Conservation (phyloP, 495 filamentous ascomycete genomes). For the Geopyxis carbonaria region DNA sequence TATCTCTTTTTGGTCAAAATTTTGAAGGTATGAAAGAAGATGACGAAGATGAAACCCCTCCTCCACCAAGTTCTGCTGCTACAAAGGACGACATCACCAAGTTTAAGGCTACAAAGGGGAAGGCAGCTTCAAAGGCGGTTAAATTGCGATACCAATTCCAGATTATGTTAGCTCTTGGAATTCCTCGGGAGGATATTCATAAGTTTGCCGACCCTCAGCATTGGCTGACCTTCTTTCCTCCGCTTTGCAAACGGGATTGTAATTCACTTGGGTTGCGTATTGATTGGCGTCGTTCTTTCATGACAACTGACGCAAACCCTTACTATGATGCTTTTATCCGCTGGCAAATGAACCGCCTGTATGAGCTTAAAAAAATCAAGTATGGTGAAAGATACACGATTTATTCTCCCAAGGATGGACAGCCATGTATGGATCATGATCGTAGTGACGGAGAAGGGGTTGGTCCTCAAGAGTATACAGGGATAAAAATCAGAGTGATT, state of each 20-base stretch:
- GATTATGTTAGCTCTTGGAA: constrained; percentile 72
- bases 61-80: constrained; percentile 24
- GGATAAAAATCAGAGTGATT: constrained; percentile 71
- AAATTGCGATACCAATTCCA: constrained; percentile 79
- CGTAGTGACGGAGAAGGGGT: constrained; percentile 81
- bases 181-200: constrained; percentile 74
- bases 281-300: constrained; percentile 81
- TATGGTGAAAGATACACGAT: constrained; percentile 91
- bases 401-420: constrained; percentile 91
- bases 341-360: constrained; percentile 93
- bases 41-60: constrained; percentile 24
- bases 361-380: constrained; percentile 79
- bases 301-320: constrained; percentile 92
- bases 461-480: constrained; percentile 79
- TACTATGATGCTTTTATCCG: constrained; percentile 92
- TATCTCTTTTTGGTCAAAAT: constrained; percentile 71
- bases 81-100: constrained; percentile 61
- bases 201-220: constrained; percentile 72
- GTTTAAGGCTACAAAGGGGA: constrained; percentile 86
- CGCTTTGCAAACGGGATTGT: constrained; percentile 61
- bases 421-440: constrained; percentile 97
- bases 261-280: constrained; percentile 70
- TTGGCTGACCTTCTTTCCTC: constrained; percentile 82
- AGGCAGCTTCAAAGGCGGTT: constrained; percentile 75
- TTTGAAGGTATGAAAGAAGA: constrained; percentile 56